Evolutionary conservation across 768 basidiomycete genomes (phyloP).

Genomic region (Tulasnella sp.): DNA sequence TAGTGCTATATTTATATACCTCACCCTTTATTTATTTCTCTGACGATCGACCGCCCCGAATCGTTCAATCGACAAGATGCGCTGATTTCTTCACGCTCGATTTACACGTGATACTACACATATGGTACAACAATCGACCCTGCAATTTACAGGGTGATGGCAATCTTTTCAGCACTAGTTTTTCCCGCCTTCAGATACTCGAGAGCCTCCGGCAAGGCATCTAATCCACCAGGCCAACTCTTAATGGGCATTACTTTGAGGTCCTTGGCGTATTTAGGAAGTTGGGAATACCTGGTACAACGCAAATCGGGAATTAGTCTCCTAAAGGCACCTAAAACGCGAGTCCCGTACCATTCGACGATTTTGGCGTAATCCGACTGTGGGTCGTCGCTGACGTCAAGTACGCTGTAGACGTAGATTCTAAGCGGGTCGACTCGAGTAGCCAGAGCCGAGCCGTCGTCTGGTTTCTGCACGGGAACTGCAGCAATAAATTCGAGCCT

Average conservation of each 20-base stretch:
- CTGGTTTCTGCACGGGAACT: background rate
- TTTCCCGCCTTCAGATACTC: conserved; percentile 32
- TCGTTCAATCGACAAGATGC: background rate
- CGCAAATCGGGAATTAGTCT: background rate
- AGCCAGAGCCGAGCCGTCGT: background rate
- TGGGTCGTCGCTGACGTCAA: conserved; percentile 2
- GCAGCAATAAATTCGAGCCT: background rate
- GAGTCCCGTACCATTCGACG: background rate
- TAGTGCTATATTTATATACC: background rate
- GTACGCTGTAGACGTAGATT: background rate
- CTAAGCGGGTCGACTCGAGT: background rate
- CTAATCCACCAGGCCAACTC: conserved; percentile 30
- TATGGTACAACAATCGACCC: background rate
- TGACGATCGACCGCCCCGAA: background rate
- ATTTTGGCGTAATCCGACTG: background rate
- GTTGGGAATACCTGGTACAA: background rate
- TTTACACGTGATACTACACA: background rate
- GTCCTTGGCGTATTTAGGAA: background rate
- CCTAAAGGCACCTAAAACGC: background rate
- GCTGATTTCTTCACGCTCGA: background rate
- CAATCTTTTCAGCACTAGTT: conserved; percentile 31
- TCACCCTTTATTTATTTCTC: background rate
- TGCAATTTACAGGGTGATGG: background rate
- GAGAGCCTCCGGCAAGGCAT: conserved; percentile 30
- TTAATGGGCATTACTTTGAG: conserved; percentile 20